Base-by-base conservation (phyloP, 2,329 filamentous ascomycete species). In the Nemania sp. region DNA sequence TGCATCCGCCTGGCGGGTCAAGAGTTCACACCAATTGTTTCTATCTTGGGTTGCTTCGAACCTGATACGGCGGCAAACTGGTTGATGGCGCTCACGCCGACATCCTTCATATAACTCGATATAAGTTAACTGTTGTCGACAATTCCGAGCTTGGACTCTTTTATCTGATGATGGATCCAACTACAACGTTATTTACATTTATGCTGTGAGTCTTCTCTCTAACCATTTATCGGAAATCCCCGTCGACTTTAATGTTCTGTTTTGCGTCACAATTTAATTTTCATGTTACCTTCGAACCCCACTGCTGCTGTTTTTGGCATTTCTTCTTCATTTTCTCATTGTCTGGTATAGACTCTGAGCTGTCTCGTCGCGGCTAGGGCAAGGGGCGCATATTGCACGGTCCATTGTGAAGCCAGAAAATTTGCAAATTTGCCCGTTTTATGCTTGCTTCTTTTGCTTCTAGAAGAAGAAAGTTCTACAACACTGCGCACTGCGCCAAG, bases 161-260 rank as follows among this genome's bases (percentile, higher is more conserved):
- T 49, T 20, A 20, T 59, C 68, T 64, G 11, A 13, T 61, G 77
- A 88, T 89, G 87, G 86, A 89, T 79, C 87, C 87, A 61, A 84
- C 84, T 49, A 91, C 89, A 24, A 90, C 90, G 67, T 87, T 92
- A 73, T 86, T 91, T 77, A 91, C 90, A 68, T 92, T 92, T 78
- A 85, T 89, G 80, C 80, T 90, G 89, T 90, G 82, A 87, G 88
- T 89, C 64, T 62, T 64, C 76, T 62, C 11, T 35, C 32, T n/a
- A n/a, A 35, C 18, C 3, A 6, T 8, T 26, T 45, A 18, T 41
- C 27, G 11, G 53, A 7, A 8, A 18, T 41, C 22, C 29, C 20
- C 53, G 29, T 56, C 35, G 27, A 24, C 22, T 26, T 26, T 52
- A 26, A 61, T 52, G 6, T 62, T 49, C 5, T 41, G 51, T 54